Evolutionary conservation across 306 rosid genomes (phyloP).

Genomic region (Parietaria judaica): DNA sequence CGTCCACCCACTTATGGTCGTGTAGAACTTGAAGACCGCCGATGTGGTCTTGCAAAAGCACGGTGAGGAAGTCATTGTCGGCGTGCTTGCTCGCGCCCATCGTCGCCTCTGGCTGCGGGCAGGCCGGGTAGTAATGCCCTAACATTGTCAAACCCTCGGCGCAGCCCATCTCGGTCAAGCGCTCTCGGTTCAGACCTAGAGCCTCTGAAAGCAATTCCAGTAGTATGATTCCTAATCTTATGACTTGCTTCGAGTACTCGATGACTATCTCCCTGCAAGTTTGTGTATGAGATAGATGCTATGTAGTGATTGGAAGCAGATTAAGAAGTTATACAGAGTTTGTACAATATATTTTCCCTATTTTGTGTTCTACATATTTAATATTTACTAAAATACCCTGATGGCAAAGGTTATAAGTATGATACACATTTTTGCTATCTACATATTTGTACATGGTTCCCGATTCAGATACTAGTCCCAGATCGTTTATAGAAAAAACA

Average conservation of each 20-base stretch:
- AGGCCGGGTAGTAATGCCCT: slow-evolving; percentile 19
- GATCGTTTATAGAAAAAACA: too few relatives aligned
- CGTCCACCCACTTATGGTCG: slow-evolving; percentile 9
- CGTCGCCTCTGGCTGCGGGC: slow-evolving; percentile 22
- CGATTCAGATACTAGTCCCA: too few relatives aligned
- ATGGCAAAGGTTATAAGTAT: too few relatives aligned
- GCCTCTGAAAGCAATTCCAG: too few relatives aligned
- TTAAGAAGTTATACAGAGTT: too few relatives aligned
- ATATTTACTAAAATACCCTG: too few relatives aligned
- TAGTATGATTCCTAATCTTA: slow-evolving; percentile 26
- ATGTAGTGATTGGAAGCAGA: too few relatives aligned
- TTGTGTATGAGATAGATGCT: too few relatives aligned
- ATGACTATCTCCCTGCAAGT: slow-evolving; percentile 3
- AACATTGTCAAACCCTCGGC: slow-evolving; percentile 8
- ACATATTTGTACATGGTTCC: too few relatives aligned
- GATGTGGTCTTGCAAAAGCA: slow-evolving; percentile 41
- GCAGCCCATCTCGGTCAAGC: slow-evolving; percentile 15
- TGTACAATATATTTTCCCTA: too few relatives aligned
- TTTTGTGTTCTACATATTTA: too few relatives aligned
- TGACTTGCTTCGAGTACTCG: slow-evolving; percentile 27
- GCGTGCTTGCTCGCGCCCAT: slow-evolving; percentile 19
- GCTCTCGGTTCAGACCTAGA: slow-evolving; percentile 6
- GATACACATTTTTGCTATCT: too few relatives aligned
- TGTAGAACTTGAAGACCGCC: slow-evolving; percentile 46
- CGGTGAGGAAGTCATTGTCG: slow-evolving; percentile 31